A percentile compares a stretch with the other conserved stretches of the same genome.
Conservation (phyloP, 345 rosid species). For the rapeseed (Brassica napus) region DNA sequence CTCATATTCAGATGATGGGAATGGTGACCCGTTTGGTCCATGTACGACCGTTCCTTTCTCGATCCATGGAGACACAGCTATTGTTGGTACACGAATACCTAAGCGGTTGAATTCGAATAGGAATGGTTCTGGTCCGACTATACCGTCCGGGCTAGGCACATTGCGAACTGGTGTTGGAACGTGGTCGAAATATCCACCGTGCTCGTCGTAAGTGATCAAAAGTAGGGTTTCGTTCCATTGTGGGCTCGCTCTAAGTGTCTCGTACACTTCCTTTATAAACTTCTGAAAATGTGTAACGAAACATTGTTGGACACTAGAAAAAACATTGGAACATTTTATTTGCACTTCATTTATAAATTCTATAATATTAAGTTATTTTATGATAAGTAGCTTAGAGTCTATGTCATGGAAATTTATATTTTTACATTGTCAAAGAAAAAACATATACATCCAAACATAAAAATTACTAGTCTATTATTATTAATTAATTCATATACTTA, state of each 20-base stretch:
- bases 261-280: slow-evolving; percentile 77
- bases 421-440: not conserved
- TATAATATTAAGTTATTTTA: not conserved
- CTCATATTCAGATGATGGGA: slow-evolving; percentile 76
- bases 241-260: slow-evolving; percentile 81
- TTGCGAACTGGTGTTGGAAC: slow-evolving; percentile 81
- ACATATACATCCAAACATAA: not conserved
- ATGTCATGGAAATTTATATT: not conserved
- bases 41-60: slow-evolving; percentile 86
- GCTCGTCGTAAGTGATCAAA: slow-evolving; percentile 89
- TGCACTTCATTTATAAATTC: not conserved
- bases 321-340: not conserved
- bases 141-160: slow-evolving; percentile 85
- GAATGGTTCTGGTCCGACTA: slow-evolving; percentile 81
- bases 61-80: slow-evolving; percentile 82
- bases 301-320: not conserved
- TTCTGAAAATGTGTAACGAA: slow-evolving; percentile 24
- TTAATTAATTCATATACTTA: not conserved
- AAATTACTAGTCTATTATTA: not conserved
- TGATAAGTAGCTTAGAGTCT: not conserved
- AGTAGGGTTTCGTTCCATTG: slow-evolving; percentile 84
- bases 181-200: slow-evolving; percentile 90
- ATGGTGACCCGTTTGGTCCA: slow-evolving; percentile 77
- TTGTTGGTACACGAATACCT: slow-evolving; percentile 88
- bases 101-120: slow-evolving; percentile 64